Conservation (phyloP, 257 asterid genomes). For the Echium plantagineum region DNA sequence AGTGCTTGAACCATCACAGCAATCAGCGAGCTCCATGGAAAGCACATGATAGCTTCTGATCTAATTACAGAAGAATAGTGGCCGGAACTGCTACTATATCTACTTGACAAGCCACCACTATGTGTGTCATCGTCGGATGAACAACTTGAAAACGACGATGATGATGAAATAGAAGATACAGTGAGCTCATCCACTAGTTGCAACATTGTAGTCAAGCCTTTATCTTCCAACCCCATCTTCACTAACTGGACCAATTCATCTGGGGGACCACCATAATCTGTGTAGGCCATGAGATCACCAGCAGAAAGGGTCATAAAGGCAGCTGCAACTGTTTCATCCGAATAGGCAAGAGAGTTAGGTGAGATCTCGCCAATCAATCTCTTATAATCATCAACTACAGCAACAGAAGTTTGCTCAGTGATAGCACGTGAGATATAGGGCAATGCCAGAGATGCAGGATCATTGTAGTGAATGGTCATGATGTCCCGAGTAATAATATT, state of each 20-base stretch:
- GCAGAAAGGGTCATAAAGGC: conserved; percentile 57
- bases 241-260: conserved; percentile 54
- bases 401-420: conserved; percentile 51
- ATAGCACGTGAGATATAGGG: conserved; percentile 28
- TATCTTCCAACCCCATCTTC: conserved; percentile 48
- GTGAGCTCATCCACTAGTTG: conserved; percentile 48
- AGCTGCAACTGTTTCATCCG: conserved; percentile 58
- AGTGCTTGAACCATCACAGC: conserved; percentile 83
- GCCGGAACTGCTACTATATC: conserved; percentile 15
- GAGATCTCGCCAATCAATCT: conserved; percentile 67
- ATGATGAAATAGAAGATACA: conserved; percentile 11
- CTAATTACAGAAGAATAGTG: conserved; percentile 36
- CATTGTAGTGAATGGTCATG: conserved; percentile 36
- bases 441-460: conserved; percentile 55
- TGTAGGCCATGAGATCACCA: conserved; percentile 57
- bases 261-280: conserved; percentile 55
- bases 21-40: conserved; percentile 58
- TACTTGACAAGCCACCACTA: conserved; percentile 9
- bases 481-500: conserved; percentile 34
- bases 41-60: conserved; percentile 55
- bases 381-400: conserved; percentile 45
- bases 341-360: conserved; percentile 51
- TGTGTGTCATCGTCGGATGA: conserved; percentile 62
- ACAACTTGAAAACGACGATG: conserved; percentile 35
- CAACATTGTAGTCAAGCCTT: conserved; percentile 33